phyloP scores from a whole-genome alignment of 2,329 filamentous ascomycete species.

The Aspergillus glaucus region DNA sequence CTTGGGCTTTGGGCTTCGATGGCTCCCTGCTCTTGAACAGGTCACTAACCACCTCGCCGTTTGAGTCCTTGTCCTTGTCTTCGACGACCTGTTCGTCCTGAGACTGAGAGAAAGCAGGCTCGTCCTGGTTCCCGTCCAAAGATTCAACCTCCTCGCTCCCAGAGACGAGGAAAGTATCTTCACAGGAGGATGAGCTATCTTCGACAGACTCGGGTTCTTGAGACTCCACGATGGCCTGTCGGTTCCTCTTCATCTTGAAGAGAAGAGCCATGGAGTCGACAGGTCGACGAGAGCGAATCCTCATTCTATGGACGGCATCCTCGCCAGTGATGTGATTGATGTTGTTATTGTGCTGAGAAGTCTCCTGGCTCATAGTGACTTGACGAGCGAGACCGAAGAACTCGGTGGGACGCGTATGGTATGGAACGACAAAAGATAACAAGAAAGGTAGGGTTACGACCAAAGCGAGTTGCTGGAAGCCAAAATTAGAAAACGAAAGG shows the following conservation, averaged over 20 bases:
- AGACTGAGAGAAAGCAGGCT: background rate
- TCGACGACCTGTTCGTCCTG: background rate
- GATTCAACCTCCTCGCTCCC: background rate
- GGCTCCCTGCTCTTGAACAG: background rate
- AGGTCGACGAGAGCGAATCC: background rate
- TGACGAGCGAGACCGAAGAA: background rate
- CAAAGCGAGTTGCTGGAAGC: background rate
- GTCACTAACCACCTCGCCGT: background rate
- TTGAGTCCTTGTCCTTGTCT: constrained; percentile 3
- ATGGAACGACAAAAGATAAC: background rate
- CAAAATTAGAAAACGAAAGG: background rate
- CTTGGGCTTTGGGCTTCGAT: constrained; percentile 1
- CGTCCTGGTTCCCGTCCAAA: background rate
- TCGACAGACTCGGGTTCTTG: background rate
- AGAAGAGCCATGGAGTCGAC: constrained; percentile 1
- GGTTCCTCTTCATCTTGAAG: constrained; percentile 15
- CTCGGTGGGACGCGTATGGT: background rate
- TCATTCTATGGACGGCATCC: background rate
- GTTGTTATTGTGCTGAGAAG: background rate
- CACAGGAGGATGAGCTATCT: background rate
- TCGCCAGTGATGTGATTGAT: background rate
- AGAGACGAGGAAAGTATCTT: background rate
- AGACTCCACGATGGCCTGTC: constrained; percentile 5
- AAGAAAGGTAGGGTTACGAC: background rate
- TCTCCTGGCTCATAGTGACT: background rate